Base-by-base conservation (phyloP, 495 filamentous ascomycete species). In the Aspergillus ellipticus region DNA sequence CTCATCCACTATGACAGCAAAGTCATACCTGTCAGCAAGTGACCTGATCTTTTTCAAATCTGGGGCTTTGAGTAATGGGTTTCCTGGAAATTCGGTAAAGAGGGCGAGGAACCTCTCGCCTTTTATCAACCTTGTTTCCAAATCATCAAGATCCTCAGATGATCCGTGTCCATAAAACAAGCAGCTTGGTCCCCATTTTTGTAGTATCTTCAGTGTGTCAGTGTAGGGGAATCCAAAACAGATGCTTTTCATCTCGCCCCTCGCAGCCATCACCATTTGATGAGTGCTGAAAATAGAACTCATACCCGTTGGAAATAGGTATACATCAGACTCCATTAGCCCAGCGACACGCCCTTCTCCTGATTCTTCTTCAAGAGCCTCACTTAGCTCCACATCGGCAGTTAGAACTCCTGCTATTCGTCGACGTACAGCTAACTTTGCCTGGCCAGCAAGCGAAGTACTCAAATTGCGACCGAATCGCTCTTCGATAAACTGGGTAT, bases 51-150 rank as follows among this genome's bases (percentile, higher is more conserved):
- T 85, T 46, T 71, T 72, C 16, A 98, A 80, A 68, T 97, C 85
- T 0, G 95, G 93, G 16, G 89, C 87, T 52, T 84, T 87, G 10
- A 98, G 77, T 17, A 97, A 77, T 8, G 94, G 94, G 67, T 98
- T 98, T 2, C 90, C 87, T 0, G 94, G 94, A 50, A 96, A 95
- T 64, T 98, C 94, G 66, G 90, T 96, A 66, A 97, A 97, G 7
- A 98, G 76, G 5, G 84, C 89, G 1, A 96, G 84, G 67, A 86
- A 92, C 47, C 78, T 78, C 71, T 97, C 90, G 16, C 92, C 94
- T 13, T 62, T 68, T 57, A 84, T 64, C 16, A 97, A 77, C 13
- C 85, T 83, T 13, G 64, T 59, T 70, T 97, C 90, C 3, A 98
- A 76, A 58, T 95, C 89, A 66, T 97, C 90, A 2, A 98, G 78